Evolutionary conservation across 352 stramenopile genomes (phyloP), one percentile per base, ranked within the genome.

Genomic region (Globisporangium heterothallicum): DNA sequence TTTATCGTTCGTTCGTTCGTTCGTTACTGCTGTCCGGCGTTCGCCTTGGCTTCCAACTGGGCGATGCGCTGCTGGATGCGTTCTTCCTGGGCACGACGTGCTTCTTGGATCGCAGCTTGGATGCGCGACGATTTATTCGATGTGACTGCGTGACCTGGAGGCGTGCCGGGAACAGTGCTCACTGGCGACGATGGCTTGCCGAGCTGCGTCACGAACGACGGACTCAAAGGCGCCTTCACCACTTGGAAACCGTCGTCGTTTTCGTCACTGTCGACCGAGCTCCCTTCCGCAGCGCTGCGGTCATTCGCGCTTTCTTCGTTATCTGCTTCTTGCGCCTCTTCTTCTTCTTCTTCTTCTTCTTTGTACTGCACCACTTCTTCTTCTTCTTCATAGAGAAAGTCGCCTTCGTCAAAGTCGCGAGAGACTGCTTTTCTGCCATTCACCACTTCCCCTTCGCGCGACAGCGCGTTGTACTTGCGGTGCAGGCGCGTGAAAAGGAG

Each of bases 381-480:
- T n/a, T 58, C 57, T 42, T 72, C 50, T 49, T 74, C 73, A 42
- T 85, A 80, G 41, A 80, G 41, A 36, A 80, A 82, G 25, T 62
- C 66, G 34, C 59, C 61, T 47, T 78, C 65, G 38, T 90, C 72
- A 24, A 88, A 43, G n/a, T 74, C 56, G 21, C 24, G 43, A 18
- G 35, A 52, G 13, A 41, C 46, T 50, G 56, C 32, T 51, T 67
- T 72, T 44, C 70, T 70, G 9, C 62, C 58, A 34, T 61, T 56
- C 6, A 54, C 35, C 25, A 43, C 29, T 38, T 71, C 61, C 3
- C 22, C 43, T 6, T 32, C n/a, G 35, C 53, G 58, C 26, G 75
- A 79, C 26, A 89, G 44, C 13, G 73, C 71, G 30, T 85, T 85
- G 63, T 93, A 93, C 58, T 93, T 93, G 49, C 77, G 70, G 44